Evolutionary conservation across 1,284 basidiomycete species (phyloP), one percentile per base, ranked within the genome.

Genomic region (Mixia osmundae): DNA sequence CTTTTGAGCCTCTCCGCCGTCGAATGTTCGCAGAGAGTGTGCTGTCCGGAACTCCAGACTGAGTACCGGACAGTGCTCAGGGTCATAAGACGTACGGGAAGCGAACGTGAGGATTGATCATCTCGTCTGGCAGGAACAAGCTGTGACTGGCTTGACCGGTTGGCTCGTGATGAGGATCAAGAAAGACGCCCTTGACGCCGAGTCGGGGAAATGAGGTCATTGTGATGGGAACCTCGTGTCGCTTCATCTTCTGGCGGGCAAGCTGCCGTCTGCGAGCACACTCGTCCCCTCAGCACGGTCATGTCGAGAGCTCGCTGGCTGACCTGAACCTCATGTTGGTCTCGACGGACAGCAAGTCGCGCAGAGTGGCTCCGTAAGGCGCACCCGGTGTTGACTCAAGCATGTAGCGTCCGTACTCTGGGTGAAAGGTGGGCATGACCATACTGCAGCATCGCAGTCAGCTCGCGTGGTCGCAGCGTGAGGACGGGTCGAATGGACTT

Each of bases 381-480:
- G 69, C 68, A 3, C 91, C 91, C 0, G 91, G 91, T 0, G 89
- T 99, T 5, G 82, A 85, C 58, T 99, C 91, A 39, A 97, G 66
- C 91, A 99, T 99, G 63, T 82, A 97, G 27, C 87, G 70, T 33
- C 89, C 91, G 60, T 89, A 97, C 57, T 99, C 91, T 11, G 89
- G 89, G 54, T 97, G 91, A 54, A 91, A 97, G n/a, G 75, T 79
- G 3, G 87, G 85, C 19, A 83, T 67, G 33, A 34, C 33, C 22
- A 34, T 9, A 7, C 33, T 34, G 15, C n/a, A n/a, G n/a, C n/a
- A n/a, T n/a, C n/a, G n/a, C n/a, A n/a, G n/a, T n/a, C n/a, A n/a
- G n/a, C n/a, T n/a, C n/a, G n/a, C n/a, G n/a, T n/a, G n/a, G n/a
- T n/a, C n/a, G n/a, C n/a, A n/a, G n/a, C n/a, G n/a, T n/a, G n/a